phyloP scores from a whole-genome alignment of 164 flowering plant species.

The Stephania yunnanensis region DNA sequence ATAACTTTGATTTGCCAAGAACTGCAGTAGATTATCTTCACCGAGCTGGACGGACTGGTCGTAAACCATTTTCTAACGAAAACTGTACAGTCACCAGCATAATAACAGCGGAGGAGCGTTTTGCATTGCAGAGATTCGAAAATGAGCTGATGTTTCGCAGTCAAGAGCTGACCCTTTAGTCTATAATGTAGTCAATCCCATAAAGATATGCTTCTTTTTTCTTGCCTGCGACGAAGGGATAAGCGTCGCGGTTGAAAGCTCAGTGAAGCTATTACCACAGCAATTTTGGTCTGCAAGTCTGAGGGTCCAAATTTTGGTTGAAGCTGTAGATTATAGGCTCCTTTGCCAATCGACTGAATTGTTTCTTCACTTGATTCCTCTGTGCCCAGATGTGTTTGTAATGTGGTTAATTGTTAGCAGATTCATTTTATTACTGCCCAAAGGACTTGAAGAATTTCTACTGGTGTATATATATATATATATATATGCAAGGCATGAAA shows the following conservation, averaged over 20 bases:
- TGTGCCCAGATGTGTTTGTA: too few relatives aligned
- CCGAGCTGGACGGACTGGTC: conserved; percentile 88
- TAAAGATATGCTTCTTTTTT: neutral
- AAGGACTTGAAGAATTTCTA: too few relatives aligned
- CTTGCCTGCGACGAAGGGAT: neutral
- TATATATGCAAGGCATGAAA: too few relatives aligned
- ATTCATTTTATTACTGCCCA: too few relatives aligned
- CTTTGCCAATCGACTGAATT: too few relatives aligned
- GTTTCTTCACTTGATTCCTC: too few relatives aligned
- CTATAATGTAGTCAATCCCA: neutral
- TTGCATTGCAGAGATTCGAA: conserved; percentile 73
- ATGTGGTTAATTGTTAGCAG: too few relatives aligned
- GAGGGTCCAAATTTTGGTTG: neutral
- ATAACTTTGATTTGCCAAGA: conserved; percentile 87
- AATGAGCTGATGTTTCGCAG: conserved; percentile 74
- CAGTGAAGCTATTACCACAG: neutral
- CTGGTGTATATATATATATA: too few relatives aligned
- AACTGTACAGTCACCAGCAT: conserved; percentile 65
- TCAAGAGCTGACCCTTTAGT: conserved; percentile 41
- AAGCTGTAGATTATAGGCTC: neutral
- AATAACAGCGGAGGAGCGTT: conserved; percentile 59
- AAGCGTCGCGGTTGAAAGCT: too few relatives aligned
- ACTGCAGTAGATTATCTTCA: conserved; percentile 82
- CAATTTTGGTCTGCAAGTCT: neutral
- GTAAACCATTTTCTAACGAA: conserved; percentile 80